A percentile compares a stretch with the other conserved stretches of the same genome.
These are phyloP conservation scores for Fragilaria crotonensis DNA, from an alignment of 108 stramenopile genomes.

Conservation along the genomic window DNA sequence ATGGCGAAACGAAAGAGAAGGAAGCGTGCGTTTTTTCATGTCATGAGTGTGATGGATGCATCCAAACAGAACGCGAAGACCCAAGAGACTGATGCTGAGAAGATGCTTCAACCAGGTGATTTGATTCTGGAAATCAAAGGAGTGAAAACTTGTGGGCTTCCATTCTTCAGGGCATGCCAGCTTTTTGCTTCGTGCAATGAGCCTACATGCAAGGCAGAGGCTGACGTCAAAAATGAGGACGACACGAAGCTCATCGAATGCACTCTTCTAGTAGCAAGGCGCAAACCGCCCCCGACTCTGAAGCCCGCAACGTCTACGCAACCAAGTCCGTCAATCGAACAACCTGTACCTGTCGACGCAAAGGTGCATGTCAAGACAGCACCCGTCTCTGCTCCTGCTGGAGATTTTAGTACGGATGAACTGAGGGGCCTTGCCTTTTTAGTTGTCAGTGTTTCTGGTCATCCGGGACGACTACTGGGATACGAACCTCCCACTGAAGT, in stretches of 20 bases:
- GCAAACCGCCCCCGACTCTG: neutral
- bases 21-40: conserved; percentile 47
- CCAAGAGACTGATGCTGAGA: neutral
- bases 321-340: too few species aligned
- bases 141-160: conserved; percentile 26
- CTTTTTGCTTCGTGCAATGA: conserved; percentile 21
- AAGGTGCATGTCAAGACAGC: too few species aligned
- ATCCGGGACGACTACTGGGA: neutral
- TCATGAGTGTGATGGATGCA: conserved; percentile 48
- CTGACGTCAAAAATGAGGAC: neutral
- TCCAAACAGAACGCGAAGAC: conserved; percentile 34
- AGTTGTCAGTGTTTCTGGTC: neutral
- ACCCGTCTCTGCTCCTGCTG: neutral
- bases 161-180: conserved; percentile 46
- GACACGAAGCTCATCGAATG: neutral
- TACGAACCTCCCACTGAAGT: neutral
- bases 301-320: too few species aligned
- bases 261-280: neutral
- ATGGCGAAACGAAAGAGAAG: conserved; percentile 29
- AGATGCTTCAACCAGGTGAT: conserved; percentile 46
- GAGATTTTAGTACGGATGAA: neutral
- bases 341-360: too few species aligned
- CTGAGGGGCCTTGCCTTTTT: neutral
- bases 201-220: neutral
- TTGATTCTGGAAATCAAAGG: conserved; percentile 60